Conservation (phyloP, 805 yeast species). For the Phaffomyces antillensis region DNA sequence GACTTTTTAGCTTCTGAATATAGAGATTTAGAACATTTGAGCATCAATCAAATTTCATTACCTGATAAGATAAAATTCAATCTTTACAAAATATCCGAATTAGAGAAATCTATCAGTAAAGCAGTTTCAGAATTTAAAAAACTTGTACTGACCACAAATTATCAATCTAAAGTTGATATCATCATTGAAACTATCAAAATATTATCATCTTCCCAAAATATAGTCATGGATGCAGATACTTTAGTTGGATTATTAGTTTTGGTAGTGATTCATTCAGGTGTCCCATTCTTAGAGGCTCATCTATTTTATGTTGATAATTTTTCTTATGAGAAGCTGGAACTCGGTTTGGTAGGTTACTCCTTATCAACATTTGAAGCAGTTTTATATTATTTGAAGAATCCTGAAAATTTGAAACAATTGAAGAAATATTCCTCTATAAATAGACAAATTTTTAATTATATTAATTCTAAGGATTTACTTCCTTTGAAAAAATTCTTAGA, state of each 20-base stretch:
- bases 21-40: constrained; percentile 22
- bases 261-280: constrained; percentile 58
- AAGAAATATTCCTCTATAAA: constrained; percentile 39
- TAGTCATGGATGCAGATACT: constrained; percentile 71
- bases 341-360: constrained; percentile 69
- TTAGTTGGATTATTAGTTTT: constrained; percentile 65
- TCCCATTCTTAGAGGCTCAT: constrained; percentile 54
- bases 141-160: constrained; percentile 38
- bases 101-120: constrained; percentile 38
- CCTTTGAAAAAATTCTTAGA: constrained; percentile 22
- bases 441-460: constrained; percentile 44
- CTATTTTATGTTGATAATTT: constrained; percentile 60
- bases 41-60: constrained; percentile 36
- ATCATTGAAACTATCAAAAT: constrained; percentile 45
- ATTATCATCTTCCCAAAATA: constrained; percentile 32
- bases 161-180: constrained; percentile 39
- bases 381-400: constrained; percentile 48
- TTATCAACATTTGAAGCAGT: constrained; percentile 83
- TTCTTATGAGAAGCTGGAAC: constrained; percentile 37
- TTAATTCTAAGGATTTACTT: constrained; percentile 29
- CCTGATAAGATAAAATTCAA: constrained; percentile 25
- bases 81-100: constrained; percentile 21
- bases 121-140: constrained; percentile 50
- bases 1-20: constrained; percentile 17
- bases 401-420: constrained; percentile 31